These are phyloP conservation scores for Vaccinium corymbosum DNA, from an alignment of 148 eudicot genomes.

Conservation along the genomic window DNA sequence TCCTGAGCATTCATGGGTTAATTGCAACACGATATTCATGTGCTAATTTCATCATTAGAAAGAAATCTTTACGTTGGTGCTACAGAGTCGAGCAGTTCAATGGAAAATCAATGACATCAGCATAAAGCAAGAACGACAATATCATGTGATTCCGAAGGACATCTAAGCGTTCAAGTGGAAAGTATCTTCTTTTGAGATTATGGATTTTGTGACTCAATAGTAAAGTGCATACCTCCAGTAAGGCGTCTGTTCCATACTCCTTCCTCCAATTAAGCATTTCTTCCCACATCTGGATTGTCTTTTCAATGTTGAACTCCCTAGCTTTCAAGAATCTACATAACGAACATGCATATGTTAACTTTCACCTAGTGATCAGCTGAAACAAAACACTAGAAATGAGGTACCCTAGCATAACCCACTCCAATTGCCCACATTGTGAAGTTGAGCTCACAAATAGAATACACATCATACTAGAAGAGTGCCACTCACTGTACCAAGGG, in stretches of 20 bases:
- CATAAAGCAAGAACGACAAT: not conserved
- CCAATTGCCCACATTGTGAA: not conserved
- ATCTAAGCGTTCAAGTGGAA: not conserved
- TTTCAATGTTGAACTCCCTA: conserved; percentile 55
- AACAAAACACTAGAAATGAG: not conserved
- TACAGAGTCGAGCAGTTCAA: not conserved
- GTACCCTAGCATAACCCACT: not conserved
- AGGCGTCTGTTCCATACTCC: conserved; percentile 63
- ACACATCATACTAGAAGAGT: not conserved
- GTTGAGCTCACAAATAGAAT: not conserved
- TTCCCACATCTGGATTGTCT: conserved; percentile 76
- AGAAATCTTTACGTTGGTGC: not conserved
- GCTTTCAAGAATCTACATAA: conserved; percentile 63
- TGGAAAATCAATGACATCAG: not conserved
- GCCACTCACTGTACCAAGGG: not conserved
- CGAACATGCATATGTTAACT: conserved; percentile 15
- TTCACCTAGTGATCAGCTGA: not conserved
- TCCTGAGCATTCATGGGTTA: conserved; percentile 34
- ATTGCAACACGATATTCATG: not conserved
- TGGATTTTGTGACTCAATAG: not conserved
- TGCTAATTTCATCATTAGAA: too few relatives aligned
- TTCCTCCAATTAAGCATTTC: conserved; percentile 82
- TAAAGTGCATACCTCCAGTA: conserved; percentile 52
- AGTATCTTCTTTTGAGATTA: not conserved
- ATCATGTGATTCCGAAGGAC: not conserved